Evolutionary conservation across 495 filamentous ascomycete species (phyloP).

Genomic region (Penicillium coprophilum): DNA sequence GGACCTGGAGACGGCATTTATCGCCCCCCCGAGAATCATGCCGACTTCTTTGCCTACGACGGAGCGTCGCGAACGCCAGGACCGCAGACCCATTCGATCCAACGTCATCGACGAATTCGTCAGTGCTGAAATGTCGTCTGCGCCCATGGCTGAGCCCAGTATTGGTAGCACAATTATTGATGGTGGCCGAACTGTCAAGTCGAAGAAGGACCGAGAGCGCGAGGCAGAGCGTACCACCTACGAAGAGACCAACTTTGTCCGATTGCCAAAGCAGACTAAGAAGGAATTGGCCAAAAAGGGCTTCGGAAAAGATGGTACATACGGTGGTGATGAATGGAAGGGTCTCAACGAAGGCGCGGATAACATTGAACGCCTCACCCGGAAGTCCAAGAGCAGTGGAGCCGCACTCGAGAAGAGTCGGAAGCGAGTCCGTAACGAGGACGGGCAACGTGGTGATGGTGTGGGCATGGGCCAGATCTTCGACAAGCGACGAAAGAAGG

Average conservation of each 20-base stretch:
- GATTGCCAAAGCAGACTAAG: conserved; percentile 78
- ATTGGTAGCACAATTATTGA: conserved; percentile 79
- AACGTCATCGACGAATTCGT: conserved; percentile 85
- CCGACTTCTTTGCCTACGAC: conserved; percentile 64
- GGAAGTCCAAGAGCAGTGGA: conserved; percentile 50
- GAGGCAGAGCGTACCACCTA: conserved; percentile 74
- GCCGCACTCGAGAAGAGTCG: conserved; percentile 73
- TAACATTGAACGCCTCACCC: conserved; percentile 70
- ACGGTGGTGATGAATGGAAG: conserved; percentile 84
- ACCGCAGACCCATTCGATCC: conserved; percentile 55
- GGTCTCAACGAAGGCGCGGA: conserved; percentile 76
- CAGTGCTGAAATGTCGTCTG: conserved; percentile 70
- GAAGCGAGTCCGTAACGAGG: conserved; percentile 63
- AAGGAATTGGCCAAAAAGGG: conserved; percentile 61
- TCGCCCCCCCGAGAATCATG: conserved; percentile 80
- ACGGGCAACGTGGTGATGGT: conserved; percentile 58
- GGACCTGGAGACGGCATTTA: conserved; percentile 62
- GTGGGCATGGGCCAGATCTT: conserved; percentile 65
- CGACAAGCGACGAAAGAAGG: conserved; percentile 70
- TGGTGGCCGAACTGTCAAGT: conserved; percentile 71
- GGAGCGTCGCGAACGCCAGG: conserved; percentile 58
- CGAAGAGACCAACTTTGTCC: conserved; percentile 84
- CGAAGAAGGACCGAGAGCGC: conserved; percentile 61
- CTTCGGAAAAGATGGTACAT: conserved; percentile 51
- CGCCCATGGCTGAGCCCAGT: conserved; percentile 74